Base-by-base conservation (phyloP, 148 eudicot genomes). In the Rheum nobile region DNA sequence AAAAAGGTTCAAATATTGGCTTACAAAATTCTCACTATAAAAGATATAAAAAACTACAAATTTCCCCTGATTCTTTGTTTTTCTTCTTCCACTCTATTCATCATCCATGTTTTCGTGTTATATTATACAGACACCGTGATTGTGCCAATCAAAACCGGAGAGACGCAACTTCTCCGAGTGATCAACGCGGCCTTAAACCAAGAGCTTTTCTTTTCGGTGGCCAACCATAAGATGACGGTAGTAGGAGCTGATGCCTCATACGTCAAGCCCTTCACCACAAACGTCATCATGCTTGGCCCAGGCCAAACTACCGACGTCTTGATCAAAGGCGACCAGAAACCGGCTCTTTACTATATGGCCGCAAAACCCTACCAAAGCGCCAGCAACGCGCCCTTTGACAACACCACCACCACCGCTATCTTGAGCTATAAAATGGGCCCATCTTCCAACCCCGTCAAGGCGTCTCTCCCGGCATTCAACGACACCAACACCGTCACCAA, bases 261-360 rank as follows among this genome's bases (percentile, higher is more conserved):
- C 37, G 46, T 75, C 21, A 79, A 82, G 38, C 81, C 84, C 16
- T 82, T 78, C 19, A 47, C 70, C 19, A 82, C 84, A 0, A 57
- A 79, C 4, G 79, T 69, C 12, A 65, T 82, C 35, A 75, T 82
- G 28, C 31, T 82, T n/a, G 78, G 79, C 4, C 84, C 84, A 6
- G 84, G 84, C 26, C 84, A 82, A 12, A 82, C 79, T 26, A 75
- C 84, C 2, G 73, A 82, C 43, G 79, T 82, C 10, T 79, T 81
- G 42, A 73, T 81, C 8, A 74, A 77, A 17, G 76, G 71, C 14
- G 26, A 55, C 34, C 73, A 71, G 38, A 77, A 70, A 17, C 47
- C 35, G 3, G 78, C 77, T 63, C 70, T 65, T 0, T 81, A 77
- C 31, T 55, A 77, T 37, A 81, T 81, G 80, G 74, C 68, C 0